phyloP scores from a whole-genome alignment of 1,139 yeast genomes.

The Arxiozyma heterogenica region DNA sequence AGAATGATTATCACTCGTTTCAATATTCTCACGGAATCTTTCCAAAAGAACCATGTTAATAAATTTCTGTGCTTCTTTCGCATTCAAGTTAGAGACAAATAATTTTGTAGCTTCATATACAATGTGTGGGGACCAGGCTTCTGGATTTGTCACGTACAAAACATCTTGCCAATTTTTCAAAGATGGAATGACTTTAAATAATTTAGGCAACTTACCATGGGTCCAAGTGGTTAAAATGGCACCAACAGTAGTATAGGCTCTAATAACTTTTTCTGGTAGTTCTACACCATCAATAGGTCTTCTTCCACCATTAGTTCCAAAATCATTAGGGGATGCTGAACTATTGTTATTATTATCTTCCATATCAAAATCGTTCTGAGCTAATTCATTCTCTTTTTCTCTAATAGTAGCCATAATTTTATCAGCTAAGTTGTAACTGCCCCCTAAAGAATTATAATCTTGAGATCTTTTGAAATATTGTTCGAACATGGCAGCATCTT shows the following conservation, averaged over 20 bases:
- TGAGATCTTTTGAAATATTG: constrained; percentile 45
- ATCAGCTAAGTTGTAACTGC: constrained; percentile 70
- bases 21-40: constrained; percentile 75
- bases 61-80: constrained; percentile 82
- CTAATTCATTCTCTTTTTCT: constrained; percentile 46
- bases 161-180: constrained; percentile 94
- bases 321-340: constrained; percentile 3
- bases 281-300: constrained; percentile 46
- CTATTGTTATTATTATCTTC: constrained; percentile 2
- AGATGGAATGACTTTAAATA: constrained; percentile 89
- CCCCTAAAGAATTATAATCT: constrained; percentile 34
- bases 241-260: constrained; percentile 88
- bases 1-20: constrained; percentile 54
- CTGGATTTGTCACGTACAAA: constrained; percentile 84
- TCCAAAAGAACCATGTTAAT: constrained; percentile 69
- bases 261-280: constrained; percentile 91
- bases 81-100: constrained; percentile 80
- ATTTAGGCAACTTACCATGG: constrained; percentile 90
- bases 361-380: constrained; percentile 21
- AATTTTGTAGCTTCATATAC: constrained; percentile 90
- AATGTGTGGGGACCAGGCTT: constrained; percentile 93
- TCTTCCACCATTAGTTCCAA: constrained; percentile 19
- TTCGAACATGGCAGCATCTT: constrained; percentile 63
- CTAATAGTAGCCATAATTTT: constrained; percentile 83
- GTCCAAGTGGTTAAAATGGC: constrained; percentile 81